Percentiles rank a stretch among this genome's conserved stretches.
Evolutionary conservation across 2,329 filamentous ascomycete species (phyloP).

Genomic region (Claviceps sp.): DNA sequence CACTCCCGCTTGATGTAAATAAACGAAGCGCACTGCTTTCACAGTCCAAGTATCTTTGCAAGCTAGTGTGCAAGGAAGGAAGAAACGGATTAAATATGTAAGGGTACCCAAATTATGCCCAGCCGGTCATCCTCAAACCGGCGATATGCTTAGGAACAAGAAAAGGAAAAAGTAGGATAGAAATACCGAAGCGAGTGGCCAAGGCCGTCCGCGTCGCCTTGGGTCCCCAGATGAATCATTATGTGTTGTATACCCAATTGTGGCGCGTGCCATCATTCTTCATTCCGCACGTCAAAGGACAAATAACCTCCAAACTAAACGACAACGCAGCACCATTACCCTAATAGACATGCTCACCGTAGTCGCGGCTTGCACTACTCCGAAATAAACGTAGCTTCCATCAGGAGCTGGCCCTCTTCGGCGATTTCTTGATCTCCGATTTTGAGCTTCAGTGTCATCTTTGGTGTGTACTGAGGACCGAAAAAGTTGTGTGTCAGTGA

Average conservation of each 20-base stretch:
- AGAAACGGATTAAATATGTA: constrained; percentile 1
- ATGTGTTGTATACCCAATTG: constrained; percentile 9
- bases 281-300: background rate
- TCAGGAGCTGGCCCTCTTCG: constrained; percentile 70
- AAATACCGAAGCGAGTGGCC: constrained; percentile 13
- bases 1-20: background rate
- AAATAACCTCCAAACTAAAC: background rate
- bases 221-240: constrained; percentile 6
- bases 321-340: background rate
- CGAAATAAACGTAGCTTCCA: constrained; percentile 94
- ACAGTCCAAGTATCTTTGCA: background rate
- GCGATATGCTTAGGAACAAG: constrained; percentile 5
- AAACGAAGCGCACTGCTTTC: background rate
- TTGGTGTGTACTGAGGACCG: constrained; percentile 52
- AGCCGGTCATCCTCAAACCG: background rate
- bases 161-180: background rate
- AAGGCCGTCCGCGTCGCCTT: constrained; percentile 14
- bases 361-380: constrained; percentile 22
- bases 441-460: constrained; percentile 66
- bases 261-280: constrained; percentile 5
- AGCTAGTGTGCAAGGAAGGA: background rate
- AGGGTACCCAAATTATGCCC: constrained; percentile 1
- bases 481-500: background rate
- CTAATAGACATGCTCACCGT: background rate
- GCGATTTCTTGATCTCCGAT: constrained; percentile 64